phyloP scores from a whole-genome alignment of 805 yeast genomes.

The Yamadazyma sp. region DNA sequence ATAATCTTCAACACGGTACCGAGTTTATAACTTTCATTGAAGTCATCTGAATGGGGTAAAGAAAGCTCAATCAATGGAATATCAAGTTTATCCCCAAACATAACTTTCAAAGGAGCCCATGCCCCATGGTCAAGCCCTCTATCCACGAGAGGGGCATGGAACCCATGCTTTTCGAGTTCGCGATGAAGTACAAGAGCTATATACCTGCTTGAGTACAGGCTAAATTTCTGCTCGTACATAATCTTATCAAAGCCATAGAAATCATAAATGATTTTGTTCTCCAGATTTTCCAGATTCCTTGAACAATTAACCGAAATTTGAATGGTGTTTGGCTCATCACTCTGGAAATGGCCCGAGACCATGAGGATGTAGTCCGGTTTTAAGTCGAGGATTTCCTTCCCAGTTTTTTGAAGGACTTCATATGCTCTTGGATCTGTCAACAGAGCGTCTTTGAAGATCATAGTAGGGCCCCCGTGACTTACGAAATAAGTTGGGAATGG shows the following conservation, averaged over 20 bases:
- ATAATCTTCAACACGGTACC: slow-evolving; percentile 56
- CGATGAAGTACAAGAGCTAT: slow-evolving; percentile 47
- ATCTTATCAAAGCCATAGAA: slow-evolving; percentile 69
- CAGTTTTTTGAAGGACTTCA: slow-evolving; percentile 48
- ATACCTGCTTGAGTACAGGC: slow-evolving; percentile 42
- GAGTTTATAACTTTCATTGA: slow-evolving; percentile 47
- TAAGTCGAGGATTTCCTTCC: slow-evolving; percentile 48
- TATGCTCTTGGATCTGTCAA: slow-evolving; percentile 65
- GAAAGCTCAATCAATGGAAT: slow-evolving; percentile 54
- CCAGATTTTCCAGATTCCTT: slow-evolving; percentile 1
- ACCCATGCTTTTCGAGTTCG: slow-evolving; percentile 42
- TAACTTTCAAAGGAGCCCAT: slow-evolving; percentile 79
- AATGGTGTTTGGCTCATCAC: slow-evolving; percentile 37
- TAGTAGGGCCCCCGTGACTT: slow-evolving; percentile 86
- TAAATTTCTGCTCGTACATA: slow-evolving; percentile 65
- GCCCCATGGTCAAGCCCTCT: slow-evolving; percentile 83
- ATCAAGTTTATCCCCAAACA: slow-evolving; percentile 49
- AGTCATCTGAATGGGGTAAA: slow-evolving; percentile 36
- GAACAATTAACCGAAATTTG: slow-evolving; percentile 46
- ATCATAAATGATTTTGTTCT: slow-evolving; percentile 67
- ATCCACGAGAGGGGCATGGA: slow-evolving; percentile 43
- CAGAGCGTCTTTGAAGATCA: slow-evolving; percentile 54
- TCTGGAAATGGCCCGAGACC: slow-evolving; percentile 81
- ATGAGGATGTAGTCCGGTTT: slow-evolving; percentile 67
- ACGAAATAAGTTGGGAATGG: slow-evolving; percentile 63